Base-by-base conservation (phyloP, 192 early-diverging fungal genomes). In the Thoreauomyces humboldtii region DNA sequence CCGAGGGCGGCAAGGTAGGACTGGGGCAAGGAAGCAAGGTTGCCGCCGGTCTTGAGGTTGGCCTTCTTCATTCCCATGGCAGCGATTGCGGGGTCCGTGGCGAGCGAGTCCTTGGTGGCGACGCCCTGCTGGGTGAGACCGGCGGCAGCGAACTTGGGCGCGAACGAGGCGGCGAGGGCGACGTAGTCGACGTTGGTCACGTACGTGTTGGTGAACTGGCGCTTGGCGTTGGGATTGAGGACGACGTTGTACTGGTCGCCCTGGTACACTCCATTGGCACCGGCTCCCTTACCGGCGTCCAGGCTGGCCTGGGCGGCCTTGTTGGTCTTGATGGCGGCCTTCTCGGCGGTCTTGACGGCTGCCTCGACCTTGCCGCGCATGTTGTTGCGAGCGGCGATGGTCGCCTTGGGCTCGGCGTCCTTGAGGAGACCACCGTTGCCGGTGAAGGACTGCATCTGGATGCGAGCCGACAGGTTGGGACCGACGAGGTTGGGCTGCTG, bases 151-250 rank as follows among this genome's bases (percentile, higher is more conserved):
- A 69, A 69, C 67, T 69, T 59, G 56, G 67, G 67, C 15, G 28
- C 17, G 38, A 69, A 69, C 22, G 15, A 7, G 59, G 24, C 58
- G 19, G 28, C 32, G 37, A 69, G 46, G 12, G 21, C 46, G 42
- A 32, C 31, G 67, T 69, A 69, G 67, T 61, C 67, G 58, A 69
- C 67, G 67, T 69, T 69, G 59, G 67, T 69, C 27, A 69, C 67
- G 59, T 69, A 69, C 43, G 67, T 69, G 67, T 69, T 69, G 42
- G 67, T 69, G 57, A 69, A 69, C 50, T 69, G 67, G 48, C 67
- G 67, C 41, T 69, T 69, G 67, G 56, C 55, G 45, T 47, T 62
- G 59, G 52, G 53, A 59, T 69, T 69, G 60, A 60, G 55, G 47
- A 69, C 67, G 21, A 69, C 67, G 59, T 32, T 36, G 67, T 52